These are phyloP conservation scores for Triticum turgidum DNA, from an alignment of 176 grass and related monocot genomes.

Conservation along the genomic window DNA sequence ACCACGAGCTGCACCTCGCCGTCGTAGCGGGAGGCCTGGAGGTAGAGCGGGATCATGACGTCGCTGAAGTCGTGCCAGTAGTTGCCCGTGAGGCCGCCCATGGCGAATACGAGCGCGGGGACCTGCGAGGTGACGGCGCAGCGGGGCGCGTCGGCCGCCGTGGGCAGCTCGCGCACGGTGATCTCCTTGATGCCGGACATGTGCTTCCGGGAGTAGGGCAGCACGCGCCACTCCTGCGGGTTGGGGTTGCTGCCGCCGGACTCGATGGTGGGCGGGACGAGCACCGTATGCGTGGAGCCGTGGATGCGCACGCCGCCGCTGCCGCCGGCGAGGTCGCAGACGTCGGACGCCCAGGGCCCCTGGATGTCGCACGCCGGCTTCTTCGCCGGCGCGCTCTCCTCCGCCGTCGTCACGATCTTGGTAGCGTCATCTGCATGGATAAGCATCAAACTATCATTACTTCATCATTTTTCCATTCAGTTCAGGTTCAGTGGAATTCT, in stretches of 20 bases:
- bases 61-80: constrained; percentile 94
- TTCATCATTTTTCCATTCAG: background rate
- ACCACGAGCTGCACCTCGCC: constrained; percentile 72
- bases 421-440: constrained; percentile 23
- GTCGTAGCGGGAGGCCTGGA: constrained; percentile 46
- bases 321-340: constrained; percentile 49
- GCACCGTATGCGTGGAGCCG: constrained; percentile 34
- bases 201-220: constrained; percentile 67
- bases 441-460: background rate
- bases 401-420: background rate
- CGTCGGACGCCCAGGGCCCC: constrained; percentile 50
- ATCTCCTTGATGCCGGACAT: constrained; percentile 47
- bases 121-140: constrained; percentile 46
- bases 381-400: constrained; percentile 25
- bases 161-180: constrained; percentile 47
- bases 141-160: constrained; percentile 18
- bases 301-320: constrained; percentile 55
- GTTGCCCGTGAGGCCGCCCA: constrained; percentile 77
- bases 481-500: background rate
- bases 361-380: constrained; percentile 75
- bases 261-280: constrained; percentile 52
- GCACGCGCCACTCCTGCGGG: constrained; percentile 58
- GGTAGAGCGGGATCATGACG: constrained; percentile 70
- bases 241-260: constrained; percentile 43
- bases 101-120: constrained; percentile 68